Evolutionary conservation across 768 basidiomycete genomes (phyloP).

Genomic region (Lentinula boryana): DNA sequence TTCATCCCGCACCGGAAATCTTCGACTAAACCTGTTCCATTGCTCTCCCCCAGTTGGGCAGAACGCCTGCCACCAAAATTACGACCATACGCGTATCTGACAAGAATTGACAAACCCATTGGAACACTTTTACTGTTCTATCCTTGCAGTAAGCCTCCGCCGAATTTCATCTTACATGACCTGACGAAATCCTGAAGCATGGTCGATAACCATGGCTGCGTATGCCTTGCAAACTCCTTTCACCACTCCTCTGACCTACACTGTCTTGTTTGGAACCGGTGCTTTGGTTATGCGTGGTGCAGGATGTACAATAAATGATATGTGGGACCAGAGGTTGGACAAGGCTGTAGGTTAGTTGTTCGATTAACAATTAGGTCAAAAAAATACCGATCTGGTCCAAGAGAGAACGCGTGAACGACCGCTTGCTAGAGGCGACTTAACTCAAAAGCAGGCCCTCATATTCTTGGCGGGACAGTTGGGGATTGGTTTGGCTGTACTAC

Average conservation of each 20-base stretch:
- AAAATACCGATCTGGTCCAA: conserved; percentile 22
- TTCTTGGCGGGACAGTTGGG: conserved; percentile 83
- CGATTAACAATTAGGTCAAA: background rate
- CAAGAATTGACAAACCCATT: conserved; percentile 93
- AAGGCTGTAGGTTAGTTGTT: conserved; percentile 71
- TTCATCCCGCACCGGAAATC: background rate
- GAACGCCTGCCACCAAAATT: conserved; percentile 53
- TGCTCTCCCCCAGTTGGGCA: conserved; percentile 39
- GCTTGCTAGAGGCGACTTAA: conserved; percentile 79
- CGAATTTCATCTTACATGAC: background rate
- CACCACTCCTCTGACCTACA: conserved; percentile 66
- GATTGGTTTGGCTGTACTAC: conserved; percentile 76
- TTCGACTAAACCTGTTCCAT: background rate
- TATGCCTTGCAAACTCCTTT: conserved; percentile 69
- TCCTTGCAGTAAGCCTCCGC: conserved; percentile 75
- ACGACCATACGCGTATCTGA: conserved; percentile 80
- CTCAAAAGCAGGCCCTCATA: conserved; percentile 61
- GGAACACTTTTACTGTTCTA: conserved; percentile 88
- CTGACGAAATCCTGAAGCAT: conserved; percentile 47
- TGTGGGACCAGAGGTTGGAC: conserved; percentile 96
- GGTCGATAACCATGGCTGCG: conserved; percentile 97
- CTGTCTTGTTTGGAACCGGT: conserved; percentile 81
- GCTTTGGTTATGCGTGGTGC: conserved; percentile 96
- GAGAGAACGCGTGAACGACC: conserved; percentile 87
- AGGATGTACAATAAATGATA: conserved; percentile 97